These are phyloP conservation scores for Amanita phalloides DNA, from an alignment of 768 basidiomycete genomes.

Conservation along the genomic window DNA sequence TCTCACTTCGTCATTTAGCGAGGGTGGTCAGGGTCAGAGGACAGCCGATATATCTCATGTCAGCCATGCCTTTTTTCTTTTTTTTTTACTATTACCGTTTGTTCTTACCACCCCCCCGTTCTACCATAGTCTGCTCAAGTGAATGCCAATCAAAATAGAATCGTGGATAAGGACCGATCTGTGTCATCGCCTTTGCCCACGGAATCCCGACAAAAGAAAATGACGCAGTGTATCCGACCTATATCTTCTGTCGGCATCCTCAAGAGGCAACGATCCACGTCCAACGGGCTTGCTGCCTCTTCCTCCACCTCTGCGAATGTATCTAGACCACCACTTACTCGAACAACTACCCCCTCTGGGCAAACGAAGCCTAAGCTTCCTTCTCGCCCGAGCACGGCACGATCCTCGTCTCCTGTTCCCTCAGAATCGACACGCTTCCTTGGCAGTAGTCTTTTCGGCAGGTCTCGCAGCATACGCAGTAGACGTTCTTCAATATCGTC, in stretches of 20 bases:
- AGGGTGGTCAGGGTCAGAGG: neutral
- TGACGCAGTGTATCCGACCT: neutral
- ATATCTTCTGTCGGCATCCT: constrained; percentile 1
- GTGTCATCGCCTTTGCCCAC: neutral
- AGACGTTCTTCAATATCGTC: constrained; percentile 3
- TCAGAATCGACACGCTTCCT: neutral
- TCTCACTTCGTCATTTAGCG: neutral
- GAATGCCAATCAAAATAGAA: neutral
- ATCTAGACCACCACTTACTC: neutral
- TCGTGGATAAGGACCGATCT: neutral
- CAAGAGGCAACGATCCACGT: neutral
- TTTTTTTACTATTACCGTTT: neutral
- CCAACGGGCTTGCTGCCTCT: neutral
- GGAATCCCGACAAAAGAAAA: neutral
- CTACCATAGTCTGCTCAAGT: neutral
- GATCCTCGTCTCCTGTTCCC: neutral
- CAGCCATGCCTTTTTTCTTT: neutral
- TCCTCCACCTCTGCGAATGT: neutral
- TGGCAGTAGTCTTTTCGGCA: neutral
- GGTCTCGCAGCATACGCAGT: constrained; percentile 5
- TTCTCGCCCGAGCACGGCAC: constrained; percentile 12
- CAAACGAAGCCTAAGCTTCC: constrained; percentile 10
- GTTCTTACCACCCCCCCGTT: neutral
- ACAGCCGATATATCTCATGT: neutral
- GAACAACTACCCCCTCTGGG: neutral